These are phyloP conservation scores for Flaveria ramosissima DNA, from an alignment of 129 eudicot species.

Conservation along the genomic window DNA sequence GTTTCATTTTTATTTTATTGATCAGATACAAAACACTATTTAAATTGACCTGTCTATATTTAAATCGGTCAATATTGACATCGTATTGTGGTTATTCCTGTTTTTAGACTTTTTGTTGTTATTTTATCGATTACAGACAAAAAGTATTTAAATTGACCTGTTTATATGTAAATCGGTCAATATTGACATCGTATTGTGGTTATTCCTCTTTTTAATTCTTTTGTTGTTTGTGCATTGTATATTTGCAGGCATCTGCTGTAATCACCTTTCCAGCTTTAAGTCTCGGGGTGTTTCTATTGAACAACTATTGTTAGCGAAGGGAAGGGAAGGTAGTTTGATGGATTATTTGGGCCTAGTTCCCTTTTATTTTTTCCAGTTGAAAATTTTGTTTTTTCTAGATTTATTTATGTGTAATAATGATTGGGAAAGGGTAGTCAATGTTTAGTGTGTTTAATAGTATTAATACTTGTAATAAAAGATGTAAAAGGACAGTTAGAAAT, in stretches of 20 bases:
- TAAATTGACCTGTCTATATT: neutral
- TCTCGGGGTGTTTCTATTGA: slow-evolving; percentile 48
- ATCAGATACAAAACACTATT: too few species aligned
- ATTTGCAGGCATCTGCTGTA: slow-evolving; percentile 71
- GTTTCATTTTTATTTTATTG: neutral
- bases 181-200: neutral
- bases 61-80: neutral
- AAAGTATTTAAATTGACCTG: too few species aligned
- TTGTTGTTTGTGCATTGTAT: slow-evolving; percentile 2
- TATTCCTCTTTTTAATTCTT: neutral
- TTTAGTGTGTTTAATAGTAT: too few species aligned
- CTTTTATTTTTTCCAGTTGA: too few species aligned
- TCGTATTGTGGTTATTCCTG: neutral
- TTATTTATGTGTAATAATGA: too few species aligned
- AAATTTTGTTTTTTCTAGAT: too few species aligned
- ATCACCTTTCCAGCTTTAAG: slow-evolving; percentile 63
- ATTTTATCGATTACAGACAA: too few species aligned
- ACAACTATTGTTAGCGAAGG: slow-evolving; percentile 4
- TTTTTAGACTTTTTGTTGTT: neutral
- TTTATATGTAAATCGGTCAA: neutral
- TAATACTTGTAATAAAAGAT: too few species aligned
- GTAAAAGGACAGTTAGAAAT: too few species aligned
- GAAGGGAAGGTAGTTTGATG: too few species aligned
- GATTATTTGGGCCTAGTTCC: too few species aligned
- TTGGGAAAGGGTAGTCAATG: too few species aligned